Evolutionary conservation across 257 asterid genomes (phyloP), one percentile per base, ranked within the genome.

Genomic region (Coffea canephora): DNA sequence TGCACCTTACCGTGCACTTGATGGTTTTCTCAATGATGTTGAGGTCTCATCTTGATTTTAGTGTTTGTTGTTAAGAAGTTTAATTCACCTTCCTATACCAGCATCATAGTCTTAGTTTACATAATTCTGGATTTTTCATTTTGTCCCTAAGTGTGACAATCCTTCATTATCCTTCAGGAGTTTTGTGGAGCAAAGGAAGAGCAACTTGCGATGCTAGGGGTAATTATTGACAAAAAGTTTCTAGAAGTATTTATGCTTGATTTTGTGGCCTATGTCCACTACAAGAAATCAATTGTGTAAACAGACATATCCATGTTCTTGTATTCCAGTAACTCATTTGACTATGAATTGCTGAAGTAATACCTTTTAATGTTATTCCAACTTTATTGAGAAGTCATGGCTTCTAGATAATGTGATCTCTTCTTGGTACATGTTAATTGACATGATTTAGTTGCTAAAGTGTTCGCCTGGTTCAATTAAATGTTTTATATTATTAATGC

Each of bases 1-100:
- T 84, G 92, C 98, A 75, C 99, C 99, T 57, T 95, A 95, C 86
- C 95, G 99, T 77, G 91, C 99, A 55, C 88, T 95, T 77, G 91
- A 89, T 79, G 99, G 98, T 83, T 91, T 91, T 89, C 71, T 89
- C 83, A 85, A 39, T 83, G 98, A 95, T 67, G 48, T 90, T 66
- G 94, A 95, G 99, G 99, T 93, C 71, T 27, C 72, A 76, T 85
- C 73, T 46, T 70, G 70, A 72, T n/a, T 65, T 65, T 62, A 18
- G 50, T 25, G 23, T 5, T 48, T 81, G 36, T 62, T 18, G 34
- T 57, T 75, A 18, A n/a, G 71, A 50, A 39, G 43, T 39, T 39
- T 45, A 39, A 55, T 59, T 31, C 55, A 41, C 39, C 69, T 74
- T 67, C 57, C 73, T 71, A 34, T 52, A 71, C 50, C 72, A 43